These are phyloP conservation scores for Tephrocybe sp. DNA, from an alignment of 768 basidiomycete genomes.

Conservation along the genomic window DNA sequence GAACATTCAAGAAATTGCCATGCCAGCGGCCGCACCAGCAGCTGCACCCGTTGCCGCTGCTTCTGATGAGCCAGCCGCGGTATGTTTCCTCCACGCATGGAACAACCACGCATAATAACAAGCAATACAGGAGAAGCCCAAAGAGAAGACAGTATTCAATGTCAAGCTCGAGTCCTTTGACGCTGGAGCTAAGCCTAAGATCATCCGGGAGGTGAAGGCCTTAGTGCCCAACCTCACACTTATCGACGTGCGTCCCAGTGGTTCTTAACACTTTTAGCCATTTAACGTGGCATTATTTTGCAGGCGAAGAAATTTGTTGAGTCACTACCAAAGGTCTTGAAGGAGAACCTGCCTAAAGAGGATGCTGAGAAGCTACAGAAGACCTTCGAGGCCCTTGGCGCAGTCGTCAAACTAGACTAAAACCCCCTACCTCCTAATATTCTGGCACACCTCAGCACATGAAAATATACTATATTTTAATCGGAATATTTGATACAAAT, in stretches of 20 bases:
- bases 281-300: conserved; percentile 9
- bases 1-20: conserved; percentile 96
- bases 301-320: conserved; percentile 99
- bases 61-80: conserved; percentile 67
- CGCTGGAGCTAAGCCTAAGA: conserved; percentile 88
- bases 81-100: conserved; percentile 30
- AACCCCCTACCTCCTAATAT: conserved; percentile 17
- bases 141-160: conserved; percentile 98
- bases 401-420: conserved; percentile 83
- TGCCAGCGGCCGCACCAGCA: conserved; percentile 75
- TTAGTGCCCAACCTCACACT: conserved; percentile 94
- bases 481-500: conserved; percentile 20
- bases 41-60: conserved; percentile 56
- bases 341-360: conserved; percentile 94
- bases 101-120: conserved; percentile 1
- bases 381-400: conserved; percentile 88
- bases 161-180: conserved; percentile 96
- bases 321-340: conserved; percentile 87
- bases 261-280: not conserved
- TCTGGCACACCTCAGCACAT: conserved; percentile 11
- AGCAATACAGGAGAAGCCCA: conserved; percentile 78
- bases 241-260: conserved; percentile 75
- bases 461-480: conserved; percentile 22
- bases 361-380: conserved; percentile 96
- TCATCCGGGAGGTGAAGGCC: conserved; percentile 97